Conservation (phyloP, 2,329 filamentous ascomycete genomes). For the Fusarium metavorans region DNA sequence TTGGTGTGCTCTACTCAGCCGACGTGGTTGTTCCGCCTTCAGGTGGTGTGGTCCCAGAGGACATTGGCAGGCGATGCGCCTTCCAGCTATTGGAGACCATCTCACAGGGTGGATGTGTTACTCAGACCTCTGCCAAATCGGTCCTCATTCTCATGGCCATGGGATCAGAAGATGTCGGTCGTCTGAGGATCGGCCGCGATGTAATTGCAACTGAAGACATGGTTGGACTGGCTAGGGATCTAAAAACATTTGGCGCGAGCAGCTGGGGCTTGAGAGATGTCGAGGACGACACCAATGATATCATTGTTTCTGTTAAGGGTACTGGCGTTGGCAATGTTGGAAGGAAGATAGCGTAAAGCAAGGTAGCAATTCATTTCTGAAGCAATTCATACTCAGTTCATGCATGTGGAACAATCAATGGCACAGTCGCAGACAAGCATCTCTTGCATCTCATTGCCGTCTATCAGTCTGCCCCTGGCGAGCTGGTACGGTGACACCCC, state of each 20-base stretch:
- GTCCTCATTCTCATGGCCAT: constrained; percentile 95
- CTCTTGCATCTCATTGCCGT: constrained; percentile 22
- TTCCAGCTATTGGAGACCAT: constrained; percentile 90
- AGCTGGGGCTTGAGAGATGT: constrained; percentile 90
- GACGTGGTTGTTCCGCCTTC: constrained; percentile 81
- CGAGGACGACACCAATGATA: constrained; percentile 74
- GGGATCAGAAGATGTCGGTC: constrained; percentile 95
- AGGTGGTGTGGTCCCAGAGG: constrained; percentile 88
- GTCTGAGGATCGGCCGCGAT: constrained; percentile 83
- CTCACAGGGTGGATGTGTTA: constrained; percentile 84
- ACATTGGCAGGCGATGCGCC: constrained; percentile 88
- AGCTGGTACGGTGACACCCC: constrained; percentile 45
- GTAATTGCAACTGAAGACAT: constrained; percentile 85
- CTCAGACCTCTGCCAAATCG: constrained; percentile 76
- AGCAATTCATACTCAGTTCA: constrained; percentile 36
- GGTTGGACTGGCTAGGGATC: constrained; percentile 83
- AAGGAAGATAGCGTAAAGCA: constrained; percentile 78
- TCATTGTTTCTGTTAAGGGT: constrained; percentile 92
- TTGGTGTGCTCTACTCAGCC: constrained; percentile 86
- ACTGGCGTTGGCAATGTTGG: constrained; percentile 95
- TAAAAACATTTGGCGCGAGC: constrained; percentile 88
- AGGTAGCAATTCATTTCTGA: constrained; percentile 14
- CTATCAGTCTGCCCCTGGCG: constrained; percentile 37
- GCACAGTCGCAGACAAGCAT: constrained; percentile 7
- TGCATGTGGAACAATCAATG: not conserved